Conservation (phyloP, 768 basidiomycete species). For the Panaeolus cyanescens region DNA sequence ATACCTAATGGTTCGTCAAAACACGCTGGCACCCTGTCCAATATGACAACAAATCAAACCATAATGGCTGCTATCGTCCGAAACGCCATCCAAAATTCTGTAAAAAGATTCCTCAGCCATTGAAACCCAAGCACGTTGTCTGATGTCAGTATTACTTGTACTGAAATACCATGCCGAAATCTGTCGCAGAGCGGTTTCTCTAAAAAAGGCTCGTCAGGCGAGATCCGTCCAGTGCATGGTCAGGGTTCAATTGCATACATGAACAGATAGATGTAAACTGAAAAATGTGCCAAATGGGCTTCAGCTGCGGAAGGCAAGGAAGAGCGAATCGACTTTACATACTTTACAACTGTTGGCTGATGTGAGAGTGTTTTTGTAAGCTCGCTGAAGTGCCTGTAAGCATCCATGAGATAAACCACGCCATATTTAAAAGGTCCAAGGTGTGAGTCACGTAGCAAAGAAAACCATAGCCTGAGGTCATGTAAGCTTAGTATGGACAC, state of each 20-base stretch:
- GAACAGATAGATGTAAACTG: slow-evolving; percentile 83
- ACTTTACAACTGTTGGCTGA: slow-evolving; percentile 84
- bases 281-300: background rate
- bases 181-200: slow-evolving; percentile 57
- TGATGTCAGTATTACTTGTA: slow-evolving; percentile 57
- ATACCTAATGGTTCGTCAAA: slow-evolving; percentile 54
- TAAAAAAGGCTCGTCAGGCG: slow-evolving; percentile 24
- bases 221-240: background rate
- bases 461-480: slow-evolving; percentile 82
- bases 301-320: slow-evolving; percentile 1
- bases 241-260: slow-evolving; percentile 45
- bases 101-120: background rate
- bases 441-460: slow-evolving; percentile 74
- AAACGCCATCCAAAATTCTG: slow-evolving; percentile 76
- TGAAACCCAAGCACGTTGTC: background rate
- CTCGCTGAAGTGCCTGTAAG: slow-evolving; percentile 74
- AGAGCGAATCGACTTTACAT: slow-evolving; percentile 20
- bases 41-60: slow-evolving; percentile 40
- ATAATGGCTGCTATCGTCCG: slow-evolving; percentile 68
- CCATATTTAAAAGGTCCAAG: background rate
- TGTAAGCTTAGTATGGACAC: background rate
- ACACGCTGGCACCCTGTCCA: background rate
- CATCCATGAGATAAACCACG: slow-evolving; percentile 3
- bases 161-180: slow-evolving; percentile 72
- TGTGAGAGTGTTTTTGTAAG: slow-evolving; percentile 73